Base-by-base conservation (phyloP, 164 flowering plant species). In the Buxus sempervirens region DNA sequence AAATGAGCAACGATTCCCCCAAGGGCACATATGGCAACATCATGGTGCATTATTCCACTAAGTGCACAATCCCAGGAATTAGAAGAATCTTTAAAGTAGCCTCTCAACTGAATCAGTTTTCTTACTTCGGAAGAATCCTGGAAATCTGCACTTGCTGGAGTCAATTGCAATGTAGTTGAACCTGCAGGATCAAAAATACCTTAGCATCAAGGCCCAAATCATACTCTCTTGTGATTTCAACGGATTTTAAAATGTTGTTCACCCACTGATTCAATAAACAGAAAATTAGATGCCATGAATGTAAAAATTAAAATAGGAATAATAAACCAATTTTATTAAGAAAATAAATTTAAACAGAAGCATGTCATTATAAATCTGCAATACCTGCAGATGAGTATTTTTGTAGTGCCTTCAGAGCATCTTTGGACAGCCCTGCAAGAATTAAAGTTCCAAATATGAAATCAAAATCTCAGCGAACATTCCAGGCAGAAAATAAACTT, bases 1-100 rank as follows among this genome's bases (percentile, higher is more conserved):
- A 96, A 76, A 77, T 96, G 91, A 76, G 71, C 49, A 66, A 86
- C 75, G 59, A 96, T 88, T 68, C 87, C 91, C 65, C 98, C 93
- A 68, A 96, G 88, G 63, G 99, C 96, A 79, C 78, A 72, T 36
- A 85, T 51, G 24, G 87, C 78, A 67, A 84, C 60, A 69, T 86
- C 95, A 54, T 70, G 73, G 62, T 86, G 79, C 49, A 64, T 49
- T 51, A 77, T 79, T 55, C 82, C 84, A 67, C 84, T 87, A 76
- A 84, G 73, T 25, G 75, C 79, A 65, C 63, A 45, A 76, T 75
- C 76, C 84, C 78, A 80, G 42, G 73, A 59, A 67, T 69, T 69
- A 64, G 74, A 76, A 45, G 88, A 89, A 32, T 84, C 84, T 72
- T 74, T 82, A 66, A 96, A 96, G 77, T 89, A 96, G 36, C 84